Evolutionary conservation across 2,329 filamentous ascomycete genomes (phyloP), one percentile per base, ranked within the genome.

Genomic region (Alternaria rosae): DNA sequence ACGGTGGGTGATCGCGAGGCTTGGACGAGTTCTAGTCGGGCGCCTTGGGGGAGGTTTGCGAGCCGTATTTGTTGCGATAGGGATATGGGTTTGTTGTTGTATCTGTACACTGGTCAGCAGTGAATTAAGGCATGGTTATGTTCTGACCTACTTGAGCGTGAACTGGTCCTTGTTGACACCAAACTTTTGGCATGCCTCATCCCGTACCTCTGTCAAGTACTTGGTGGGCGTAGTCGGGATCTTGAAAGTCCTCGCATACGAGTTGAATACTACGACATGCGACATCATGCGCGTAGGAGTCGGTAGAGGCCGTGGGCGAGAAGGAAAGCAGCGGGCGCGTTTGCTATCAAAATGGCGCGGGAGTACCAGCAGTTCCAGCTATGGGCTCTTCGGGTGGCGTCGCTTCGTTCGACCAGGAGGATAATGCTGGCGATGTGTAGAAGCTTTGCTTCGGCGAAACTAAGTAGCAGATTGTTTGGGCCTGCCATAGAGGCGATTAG

Each of bases 1-100:
- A 91, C 91, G 2, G 92, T 90, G 0, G 94, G 91, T 0, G 93
- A 95, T 59, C 92, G 92, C 47, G 94, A 95, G 61, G 91, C 89
- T 75, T 92, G 89, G 21, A 97, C 91, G 52, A 99, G 91, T 76
- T 98, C 94, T 61, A 99, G 88, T 76, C 96, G 97, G 61, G 95
- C 94, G 64, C 95, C 95, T 38, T 92, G 87, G 12, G 87, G 85
- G 6, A 99, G 89, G 52, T 93, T 92, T 6, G 93, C 91, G 26
- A 94, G 88, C 50, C 94, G 90, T 77, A 94, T 92, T 43, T 92
- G 91, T 58, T 93, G 86, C 7, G 93, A 94, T 9, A 99, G 86
- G 73, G 97, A 93, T 61, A 99, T 84, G 32, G 88, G 85, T 76
- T 94, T 97, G 79, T 94, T 92, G 77, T 93, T 93, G 79, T 76